Base-by-base conservation (phyloP, 192 early-diverging fungal species). In the Entomortierella parvispora region DNA sequence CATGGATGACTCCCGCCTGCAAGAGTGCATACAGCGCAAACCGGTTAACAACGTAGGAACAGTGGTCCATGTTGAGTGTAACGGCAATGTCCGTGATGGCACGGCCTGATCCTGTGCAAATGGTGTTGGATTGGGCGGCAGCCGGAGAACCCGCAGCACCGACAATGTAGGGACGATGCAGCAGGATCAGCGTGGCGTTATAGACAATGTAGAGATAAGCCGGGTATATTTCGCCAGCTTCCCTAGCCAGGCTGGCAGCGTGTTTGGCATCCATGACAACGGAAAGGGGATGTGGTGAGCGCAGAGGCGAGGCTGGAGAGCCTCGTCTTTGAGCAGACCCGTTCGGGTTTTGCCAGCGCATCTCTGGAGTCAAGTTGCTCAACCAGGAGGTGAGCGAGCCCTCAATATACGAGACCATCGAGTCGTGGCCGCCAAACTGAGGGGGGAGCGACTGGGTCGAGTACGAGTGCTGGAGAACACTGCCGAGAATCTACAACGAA, bases 131-230 rank as follows among this genome's bases (percentile, higher is more conserved):
- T 47, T 76, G 58, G 17, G 74, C 61, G 23, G 68, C 68, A 17
- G 80, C 59, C 20, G 57, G 71, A 37, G 77, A 69, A 4, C 71
- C 79, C 14, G 80, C 59, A 32, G 66, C 70, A 12, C 80, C 82
- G 17, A 71, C 69, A 55, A 86, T 84, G 57, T 86, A 86, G 2
- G 85, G 85, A 46, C 83, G 68, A 48, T 86, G 85, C 49, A 84
- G 58, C 12, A 81, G 40, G 28, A 86, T 86, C 23, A 86, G 33
- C 9, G 71, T 70, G 0, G 83, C 81, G 49, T 84, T 67, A 48
- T 82, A 81, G 23, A 78, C 71, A 62, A 81, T 69, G 58, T 67
- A 71, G 22, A 76, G 59, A 44, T 76, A 76, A 2, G 72, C 64
- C 7, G 72, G 72, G 59, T 76, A 76, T 45, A 68, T 62, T 3